Evolutionary conservation across 179 eudicot species (phyloP), one percentile per base, ranked within the genome.

Genomic region (Beta macrorhiza): DNA sequence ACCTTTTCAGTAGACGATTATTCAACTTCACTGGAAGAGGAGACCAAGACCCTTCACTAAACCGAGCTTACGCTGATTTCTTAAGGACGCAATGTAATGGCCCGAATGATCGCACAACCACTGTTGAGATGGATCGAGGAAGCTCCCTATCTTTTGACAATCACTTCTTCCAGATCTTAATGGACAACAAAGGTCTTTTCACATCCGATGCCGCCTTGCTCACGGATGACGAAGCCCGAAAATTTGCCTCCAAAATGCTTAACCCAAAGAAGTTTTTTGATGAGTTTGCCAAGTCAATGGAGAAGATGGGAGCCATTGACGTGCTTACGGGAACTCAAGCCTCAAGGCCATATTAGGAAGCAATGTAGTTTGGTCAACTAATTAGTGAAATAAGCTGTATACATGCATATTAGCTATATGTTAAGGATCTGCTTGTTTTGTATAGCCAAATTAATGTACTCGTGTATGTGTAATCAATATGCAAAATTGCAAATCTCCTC

Each of bases 141-240:
- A 77, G 79, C 25, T 81, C 80, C 37, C 19, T 32, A 9, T 55
- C 75, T 2, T 81, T 84, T 22, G 84, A 84, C 67, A 77, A 73
- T 63, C 62, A 81, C 57, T 81, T 77, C 76, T 84, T 53, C 42
- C 13, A 11, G 0, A 77, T 51, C 42, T 51, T 84, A 9, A 15
- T 45, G 3, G 79, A 44, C 5, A 25, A 57, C 1, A 78, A 77
- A 22, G 84, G 86, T 78, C 73, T 83, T 15, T 83, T 83, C 61
- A 15, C 29, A 3, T 83, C 86, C 0, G 86, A 83, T 11, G 80
- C 83, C 0, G 74, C 86, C n/a, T 83, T 83, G 5, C 80, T 83
- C 9, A 70, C 80, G 0, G 44, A 83, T 11, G 7, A 64, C 0
- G 22, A 42, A 45, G 73, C 86, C 5, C 56, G 44, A 1, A 7